Base-by-base conservation (phyloP, 2,329 filamentous ascomycete species). In the Ophiobolus disseminans region DNA sequence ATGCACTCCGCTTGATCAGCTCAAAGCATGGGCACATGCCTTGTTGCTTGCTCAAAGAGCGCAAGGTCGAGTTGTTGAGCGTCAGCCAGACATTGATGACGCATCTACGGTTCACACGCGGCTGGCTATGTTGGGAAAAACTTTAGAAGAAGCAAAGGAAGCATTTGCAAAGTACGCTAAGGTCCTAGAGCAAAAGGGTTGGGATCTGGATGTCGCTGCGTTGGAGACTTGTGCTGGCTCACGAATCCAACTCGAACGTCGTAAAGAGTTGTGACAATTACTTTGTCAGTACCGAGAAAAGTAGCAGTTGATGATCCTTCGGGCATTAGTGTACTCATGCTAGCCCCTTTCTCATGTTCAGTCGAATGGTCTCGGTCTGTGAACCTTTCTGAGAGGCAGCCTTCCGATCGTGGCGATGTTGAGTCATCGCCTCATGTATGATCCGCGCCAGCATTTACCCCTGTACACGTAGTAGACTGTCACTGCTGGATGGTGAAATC, bases 1-100 rank as follows among this genome's bases (percentile, higher is more conserved):
- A 2, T 80, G 78, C 16, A 74, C 73, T 2, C 67, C 81, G 10
- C 63, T 61, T 17, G 74, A 78, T 16, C 81, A 87, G 52, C 69
- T 88, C 6, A 80, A 80, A 59, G 84, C 83, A 21, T 88, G 86
- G 85, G 78, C 78, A 60, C 84, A 87, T 64, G 84, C 82, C 8
- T 66, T 87, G 23, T 63, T 81, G 34, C 68, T 80, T 25, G 78
- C 78, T 31, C 57, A 37, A 55, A 63, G 48, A 55, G 57, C 48
- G 37, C 44, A 28, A 53, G 37, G 22, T 36, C 35, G 28, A 30
- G 46, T 32, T 35, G 38, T 40, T 30, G 32, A 40, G 23, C 20
- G 52, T 47, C 55, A 60, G 57, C 50, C 32, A 38, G 44, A 48
- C 21, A 39, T 57, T 41, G 49, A 57, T 46, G 53, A 54, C 36